These are phyloP conservation scores for Trichoderma virens DNA, from an alignment of 495 filamentous ascomycete species.

Conservation along the genomic window DNA sequence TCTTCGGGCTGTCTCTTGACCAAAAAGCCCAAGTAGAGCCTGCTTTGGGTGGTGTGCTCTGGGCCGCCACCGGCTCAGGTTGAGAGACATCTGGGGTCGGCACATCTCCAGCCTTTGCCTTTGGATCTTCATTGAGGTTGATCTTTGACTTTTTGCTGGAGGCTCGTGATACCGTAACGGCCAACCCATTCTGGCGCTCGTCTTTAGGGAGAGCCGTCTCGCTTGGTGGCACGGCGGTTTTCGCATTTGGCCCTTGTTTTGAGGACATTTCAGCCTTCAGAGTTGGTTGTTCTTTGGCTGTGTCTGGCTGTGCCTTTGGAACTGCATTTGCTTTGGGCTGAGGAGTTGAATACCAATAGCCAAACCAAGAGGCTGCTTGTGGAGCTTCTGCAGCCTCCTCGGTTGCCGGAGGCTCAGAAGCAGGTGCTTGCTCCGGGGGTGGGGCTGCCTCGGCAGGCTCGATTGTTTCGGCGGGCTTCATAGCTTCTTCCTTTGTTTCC, in stretches of 20 bases:
- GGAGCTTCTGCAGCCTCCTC: slow-evolving; percentile 14
- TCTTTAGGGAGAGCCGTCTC: not conserved
- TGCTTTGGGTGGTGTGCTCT: slow-evolving; percentile 29
- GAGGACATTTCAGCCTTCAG: not conserved
- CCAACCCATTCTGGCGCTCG: not conserved
- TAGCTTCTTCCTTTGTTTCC: slow-evolving; percentile 14
- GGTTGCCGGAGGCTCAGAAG: slow-evolving; percentile 8
- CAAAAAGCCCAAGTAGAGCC: slow-evolving; percentile 82
- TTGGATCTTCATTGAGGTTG: not conserved
- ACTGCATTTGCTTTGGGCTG: slow-evolving; percentile 21
- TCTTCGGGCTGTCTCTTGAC: slow-evolving; percentile 54
- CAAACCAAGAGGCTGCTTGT: slow-evolving; percentile 42
- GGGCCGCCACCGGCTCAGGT: not conserved
- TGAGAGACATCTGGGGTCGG: slow-evolving; percentile 12
- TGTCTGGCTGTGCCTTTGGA: slow-evolving; percentile 20
- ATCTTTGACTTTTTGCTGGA: not conserved
- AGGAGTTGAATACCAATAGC: slow-evolving; percentile 35
- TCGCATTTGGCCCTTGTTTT: not conserved
- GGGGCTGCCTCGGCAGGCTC: slow-evolving; percentile 12
- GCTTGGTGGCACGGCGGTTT: not conserved
- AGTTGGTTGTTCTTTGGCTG: not conserved
- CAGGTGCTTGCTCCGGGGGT: slow-evolving; percentile 16
- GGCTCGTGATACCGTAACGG: not conserved
- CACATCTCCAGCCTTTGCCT: slow-evolving; percentile 16
- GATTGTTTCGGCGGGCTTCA: slow-evolving; percentile 10